These are phyloP conservation scores for Solanum lignicaule DNA, from an alignment of 257 asterid species.

Conservation along the genomic window DNA sequence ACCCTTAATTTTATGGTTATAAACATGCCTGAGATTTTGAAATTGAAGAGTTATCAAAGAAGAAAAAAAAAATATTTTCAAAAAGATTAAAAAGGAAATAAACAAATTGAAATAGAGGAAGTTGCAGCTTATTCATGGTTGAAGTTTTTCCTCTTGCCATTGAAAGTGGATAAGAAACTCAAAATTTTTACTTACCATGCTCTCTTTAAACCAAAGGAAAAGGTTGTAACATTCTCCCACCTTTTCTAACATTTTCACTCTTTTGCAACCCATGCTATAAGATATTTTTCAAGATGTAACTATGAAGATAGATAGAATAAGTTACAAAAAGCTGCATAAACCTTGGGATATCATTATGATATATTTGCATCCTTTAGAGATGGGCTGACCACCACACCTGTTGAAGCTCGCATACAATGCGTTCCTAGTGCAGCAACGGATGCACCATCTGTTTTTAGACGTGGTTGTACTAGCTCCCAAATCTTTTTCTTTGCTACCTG, in stretches of 20 bases:
- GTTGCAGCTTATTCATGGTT: neutral
- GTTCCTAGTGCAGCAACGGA: constrained; percentile 43
- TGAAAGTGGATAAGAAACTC: neutral
- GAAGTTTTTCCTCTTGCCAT: neutral
- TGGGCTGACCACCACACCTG: constrained; percentile 38
- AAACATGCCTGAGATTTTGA: neutral
- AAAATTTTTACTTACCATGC: neutral
- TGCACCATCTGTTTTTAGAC: constrained; percentile 56
- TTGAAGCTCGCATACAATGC: constrained; percentile 53
- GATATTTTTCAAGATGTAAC: neutral
- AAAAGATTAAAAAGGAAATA: neutral
- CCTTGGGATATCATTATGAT: constrained; percentile 24
- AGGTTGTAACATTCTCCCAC: neutral
- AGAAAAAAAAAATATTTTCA: neutral
- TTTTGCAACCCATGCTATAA: neutral
- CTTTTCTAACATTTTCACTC: neutral
- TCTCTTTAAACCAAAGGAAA: neutral
- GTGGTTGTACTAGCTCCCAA: constrained; percentile 88
- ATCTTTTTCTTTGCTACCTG: constrained; percentile 93
- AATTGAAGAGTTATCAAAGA: neutral
- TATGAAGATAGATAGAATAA: neutral
- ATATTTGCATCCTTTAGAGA: constrained; percentile 70
- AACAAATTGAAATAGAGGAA: neutral
- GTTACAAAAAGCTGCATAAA: neutral
- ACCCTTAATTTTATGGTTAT: too few relatives aligned